These are phyloP conservation scores for Scytalidium lignicola DNA, from an alignment of 2,329 filamentous ascomycete species.

Conservation along the genomic window DNA sequence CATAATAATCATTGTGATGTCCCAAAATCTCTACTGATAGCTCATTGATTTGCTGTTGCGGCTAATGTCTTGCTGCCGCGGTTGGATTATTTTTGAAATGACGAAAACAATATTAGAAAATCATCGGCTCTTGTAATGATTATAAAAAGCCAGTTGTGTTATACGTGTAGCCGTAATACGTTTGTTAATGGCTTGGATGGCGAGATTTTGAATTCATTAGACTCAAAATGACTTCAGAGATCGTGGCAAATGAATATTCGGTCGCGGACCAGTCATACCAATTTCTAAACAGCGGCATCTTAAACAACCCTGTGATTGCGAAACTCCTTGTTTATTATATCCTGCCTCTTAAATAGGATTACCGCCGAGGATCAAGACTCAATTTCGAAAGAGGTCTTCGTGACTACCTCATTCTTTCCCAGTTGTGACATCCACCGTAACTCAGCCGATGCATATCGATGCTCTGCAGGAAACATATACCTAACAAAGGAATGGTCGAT, in stretches of 20 bases:
- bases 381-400: too few species aligned
- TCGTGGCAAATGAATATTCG: constrained; percentile 14
- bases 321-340: constrained; percentile 28
- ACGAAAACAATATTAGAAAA: too few species aligned
- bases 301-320: constrained; percentile 34
- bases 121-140: too few species aligned
- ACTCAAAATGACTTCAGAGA: not conserved
- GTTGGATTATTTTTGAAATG: too few species aligned
- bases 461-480: too few species aligned
- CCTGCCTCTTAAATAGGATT: not conserved
- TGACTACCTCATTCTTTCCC: constrained; percentile 11
- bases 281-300: constrained; percentile 33
- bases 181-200: too few species aligned
- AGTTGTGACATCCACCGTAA: constrained; percentile 16
- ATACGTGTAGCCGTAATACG: too few species aligned
- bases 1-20: too few species aligned
- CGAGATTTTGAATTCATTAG: not conserved
- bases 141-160: too few species aligned
- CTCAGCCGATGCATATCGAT: constrained; percentile 41
- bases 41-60: too few species aligned
- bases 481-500: constrained; percentile 37
- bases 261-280: constrained; percentile 21
- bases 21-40: too few species aligned
- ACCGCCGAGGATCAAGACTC: not conserved
- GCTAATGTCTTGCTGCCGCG: too few species aligned